These are phyloP conservation scores for Plasmodium gaboni DNA, from an alignment of 169 alveolate species.

Conservation along the genomic window DNA sequence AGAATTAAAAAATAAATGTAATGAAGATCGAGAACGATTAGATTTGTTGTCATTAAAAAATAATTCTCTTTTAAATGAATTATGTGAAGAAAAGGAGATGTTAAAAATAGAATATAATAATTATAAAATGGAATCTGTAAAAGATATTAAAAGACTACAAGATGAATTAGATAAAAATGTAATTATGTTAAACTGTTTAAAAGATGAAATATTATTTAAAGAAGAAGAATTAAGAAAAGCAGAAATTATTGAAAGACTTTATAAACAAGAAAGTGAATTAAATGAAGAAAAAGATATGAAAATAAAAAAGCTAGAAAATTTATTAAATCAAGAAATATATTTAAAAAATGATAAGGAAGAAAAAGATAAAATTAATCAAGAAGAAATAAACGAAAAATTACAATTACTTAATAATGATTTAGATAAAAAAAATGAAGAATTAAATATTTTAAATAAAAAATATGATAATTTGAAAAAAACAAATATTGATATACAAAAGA, in stretches of 20 bases:
- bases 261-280: slow-evolving; percentile 49
- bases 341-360: background rate
- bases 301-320: slow-evolving; percentile 38
- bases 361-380: background rate
- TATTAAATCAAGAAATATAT: slow-evolving; percentile 15
- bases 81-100: slow-evolving; percentile 46
- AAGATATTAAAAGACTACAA: slow-evolving; percentile 73
- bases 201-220: slow-evolving; percentile 71
- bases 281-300: slow-evolving; percentile 69
- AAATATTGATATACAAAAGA: slow-evolving; percentile 62
- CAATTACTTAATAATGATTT: slow-evolving; percentile 18
- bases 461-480: slow-evolving; percentile 63
- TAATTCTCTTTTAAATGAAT: slow-evolving; percentile 27
- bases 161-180: slow-evolving; percentile 76
- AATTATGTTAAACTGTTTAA: slow-evolving; percentile 53
- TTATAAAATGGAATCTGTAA: slow-evolving; percentile 67
- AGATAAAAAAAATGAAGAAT: slow-evolving; percentile 38
- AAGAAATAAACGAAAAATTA: slow-evolving; percentile 10
- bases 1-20: slow-evolving; percentile 49
- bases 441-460: slow-evolving; percentile 35
- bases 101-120: slow-evolving; percentile 37
- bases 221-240: slow-evolving; percentile 75
- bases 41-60: slow-evolving; percentile 53
- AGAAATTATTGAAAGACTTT: slow-evolving; percentile 55
- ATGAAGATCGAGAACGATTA: slow-evolving; percentile 72